A percentile compares a stretch with the other conserved stretches of the same genome.
phyloP scores from a whole-genome alignment of 129 eudicot species.

The Ambrosia artemisiifolia region DNA sequence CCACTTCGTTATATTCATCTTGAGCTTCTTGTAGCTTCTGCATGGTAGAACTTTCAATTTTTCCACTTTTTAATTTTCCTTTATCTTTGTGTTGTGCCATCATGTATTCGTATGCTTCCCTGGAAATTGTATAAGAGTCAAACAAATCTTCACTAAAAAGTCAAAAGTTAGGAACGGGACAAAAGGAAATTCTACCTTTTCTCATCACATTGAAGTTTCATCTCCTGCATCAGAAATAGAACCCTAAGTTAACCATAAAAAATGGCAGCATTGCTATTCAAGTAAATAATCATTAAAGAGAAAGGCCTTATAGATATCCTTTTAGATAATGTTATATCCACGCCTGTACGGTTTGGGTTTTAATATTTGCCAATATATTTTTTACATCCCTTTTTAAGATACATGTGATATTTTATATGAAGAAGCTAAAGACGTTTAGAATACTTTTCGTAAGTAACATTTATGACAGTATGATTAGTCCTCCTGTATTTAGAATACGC shows the following conservation, averaged over 20 bases:
- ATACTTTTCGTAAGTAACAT: neutral
- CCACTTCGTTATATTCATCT: conserved; percentile 68
- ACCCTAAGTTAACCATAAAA: conserved; percentile 3
- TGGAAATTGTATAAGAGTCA: conserved; percentile 30
- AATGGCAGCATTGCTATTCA: neutral
- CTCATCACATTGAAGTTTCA: conserved; percentile 87
- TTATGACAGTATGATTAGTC: neutral
- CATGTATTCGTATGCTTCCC: conserved; percentile 76
- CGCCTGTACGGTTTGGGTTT: neutral
- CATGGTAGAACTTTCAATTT: conserved; percentile 51
- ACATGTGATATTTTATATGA: too few species aligned
- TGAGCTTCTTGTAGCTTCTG: conserved; percentile 67
- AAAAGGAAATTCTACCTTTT: conserved; percentile 54
- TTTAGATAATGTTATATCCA: neutral
- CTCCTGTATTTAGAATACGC: neutral
- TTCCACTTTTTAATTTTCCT: conserved; percentile 61
- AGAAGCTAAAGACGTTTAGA: neutral
- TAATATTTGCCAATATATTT: neutral
- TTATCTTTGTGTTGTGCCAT: conserved; percentile 61
- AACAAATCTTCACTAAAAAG: conserved; percentile 16
- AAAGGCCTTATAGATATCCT: neutral
- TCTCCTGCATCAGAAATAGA: conserved; percentile 59
- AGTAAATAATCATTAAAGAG: neutral
- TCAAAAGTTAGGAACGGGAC: neutral
- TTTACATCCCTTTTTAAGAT: neutral